Percentiles rank a stretch among this genome's conserved stretches.
These are phyloP conservation scores for Houttuynia cordata DNA, from an alignment of 164 flowering plant genomes.

Conservation along the genomic window DNA sequence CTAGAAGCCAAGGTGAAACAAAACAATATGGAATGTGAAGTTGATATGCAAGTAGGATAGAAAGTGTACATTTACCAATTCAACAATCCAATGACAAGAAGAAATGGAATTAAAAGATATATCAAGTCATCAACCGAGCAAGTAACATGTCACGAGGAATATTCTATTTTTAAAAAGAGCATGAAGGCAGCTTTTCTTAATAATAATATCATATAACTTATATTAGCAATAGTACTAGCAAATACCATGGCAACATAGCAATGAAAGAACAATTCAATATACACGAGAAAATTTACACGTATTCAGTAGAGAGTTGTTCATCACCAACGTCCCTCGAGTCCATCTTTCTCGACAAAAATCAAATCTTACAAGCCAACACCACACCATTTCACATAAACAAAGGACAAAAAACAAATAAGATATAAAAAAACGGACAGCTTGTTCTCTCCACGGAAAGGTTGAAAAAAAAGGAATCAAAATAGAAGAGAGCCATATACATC, in stretches of 20 bases:
- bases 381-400: not conserved
- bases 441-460: not conserved
- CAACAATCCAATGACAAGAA: too few relatives aligned
- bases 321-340: constrained; percentile 2
- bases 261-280: constrained; percentile 2
- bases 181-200: not conserved
- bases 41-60: too few relatives aligned
- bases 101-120: too few relatives aligned
- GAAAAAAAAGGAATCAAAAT: too few relatives aligned
- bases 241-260: not conserved
- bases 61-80: too few relatives aligned
- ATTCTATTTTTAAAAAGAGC: too few relatives aligned
- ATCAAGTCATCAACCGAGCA: too few relatives aligned
- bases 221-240: too few relatives aligned
- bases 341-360: constrained; percentile 4
- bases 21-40: too few relatives aligned
- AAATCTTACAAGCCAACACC: constrained; percentile 8
- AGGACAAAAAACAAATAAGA: constrained; percentile 2
- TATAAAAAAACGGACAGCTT: not conserved
- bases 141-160: too few relatives aligned
- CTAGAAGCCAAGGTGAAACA: too few relatives aligned
- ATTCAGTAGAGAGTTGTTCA: constrained; percentile 1
- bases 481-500: not conserved
- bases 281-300: constrained; percentile 9
- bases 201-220: too few relatives aligned